phyloP scores from a whole-genome alignment of 768 basidiomycete species.

The Pluteus cervinus region DNA sequence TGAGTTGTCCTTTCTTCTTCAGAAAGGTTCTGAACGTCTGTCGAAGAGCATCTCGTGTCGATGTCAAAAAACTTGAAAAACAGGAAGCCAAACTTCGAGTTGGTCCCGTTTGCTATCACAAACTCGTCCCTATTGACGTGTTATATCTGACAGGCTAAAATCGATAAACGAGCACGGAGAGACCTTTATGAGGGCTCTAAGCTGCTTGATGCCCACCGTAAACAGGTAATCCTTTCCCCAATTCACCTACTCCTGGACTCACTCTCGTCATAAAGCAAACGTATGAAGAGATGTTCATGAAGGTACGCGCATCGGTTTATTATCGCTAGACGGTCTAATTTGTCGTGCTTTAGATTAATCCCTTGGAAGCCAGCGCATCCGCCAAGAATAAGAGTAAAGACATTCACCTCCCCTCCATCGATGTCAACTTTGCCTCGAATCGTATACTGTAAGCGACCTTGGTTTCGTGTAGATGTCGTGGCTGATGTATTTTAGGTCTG shows the following conservation, averaged over 20 bases:
- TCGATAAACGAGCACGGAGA: constrained; percentile 88
- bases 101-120: constrained; percentile 8
- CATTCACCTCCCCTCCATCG: constrained; percentile 90
- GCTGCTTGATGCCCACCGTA: constrained; percentile 85
- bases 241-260: constrained; percentile 4
- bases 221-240: constrained; percentile 51
- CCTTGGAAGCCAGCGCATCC: constrained; percentile 70
- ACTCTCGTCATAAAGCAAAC: constrained; percentile 57
- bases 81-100: constrained; percentile 95
- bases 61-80: constrained; percentile 94
- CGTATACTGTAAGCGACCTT: constrained; percentile 65
- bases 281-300: constrained; percentile 99
- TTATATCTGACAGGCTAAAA: constrained; percentile 65
- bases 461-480: constrained; percentile 2
- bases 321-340: neutral
- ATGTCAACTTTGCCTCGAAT: constrained; percentile 94
- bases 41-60: constrained; percentile 79
- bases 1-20: constrained; percentile 2
- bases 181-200: constrained; percentile 97
- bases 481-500: constrained; percentile 43
- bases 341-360: constrained; percentile 63
- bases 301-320: constrained; percentile 39
- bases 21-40: constrained; percentile 11
- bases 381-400: constrained; percentile 97
- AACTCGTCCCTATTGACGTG: neutral